These are phyloP conservation scores for Cercophora newfieldiana DNA, from an alignment of 495 filamentous ascomycete genomes.

Conservation along the genomic window DNA sequence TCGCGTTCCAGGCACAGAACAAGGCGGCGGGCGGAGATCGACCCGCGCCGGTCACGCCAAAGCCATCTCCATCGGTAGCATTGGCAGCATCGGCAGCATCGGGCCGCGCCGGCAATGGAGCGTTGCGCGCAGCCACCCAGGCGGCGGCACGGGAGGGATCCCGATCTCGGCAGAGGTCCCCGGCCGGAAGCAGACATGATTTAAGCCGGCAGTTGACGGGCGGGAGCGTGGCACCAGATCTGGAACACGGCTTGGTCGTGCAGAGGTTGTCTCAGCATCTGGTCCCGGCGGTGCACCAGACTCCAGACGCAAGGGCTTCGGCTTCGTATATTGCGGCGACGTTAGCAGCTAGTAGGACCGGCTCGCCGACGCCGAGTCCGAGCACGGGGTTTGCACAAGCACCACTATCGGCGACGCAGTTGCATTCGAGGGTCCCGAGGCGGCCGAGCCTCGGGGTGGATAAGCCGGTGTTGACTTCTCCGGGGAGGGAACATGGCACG, in stretches of 20 bases:
- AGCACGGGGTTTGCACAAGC: slow-evolving; percentile 17
- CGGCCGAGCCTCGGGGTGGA: slow-evolving; percentile 27
- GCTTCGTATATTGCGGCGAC: slow-evolving; percentile 58
- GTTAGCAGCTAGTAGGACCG: slow-evolving; percentile 55
- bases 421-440: slow-evolving; percentile 20
- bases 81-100: no score
- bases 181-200: not conserved
- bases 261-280: slow-evolving; percentile 12
- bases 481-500: slow-evolving; percentile 34
- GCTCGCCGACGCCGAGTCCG: slow-evolving; percentile 40
- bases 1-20: slow-evolving; percentile 44
- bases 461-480: slow-evolving; percentile 28
- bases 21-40: slow-evolving; percentile 13
- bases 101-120: slow-evolving; percentile 42
- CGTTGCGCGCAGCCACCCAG: slow-evolving; percentile 51
- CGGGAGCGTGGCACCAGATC: slow-evolving; percentile 3
- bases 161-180: slow-evolving; percentile 11
- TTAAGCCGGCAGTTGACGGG: slow-evolving; percentile 21
- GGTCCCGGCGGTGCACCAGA: not conserved
- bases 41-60: slow-evolving; percentile 20
- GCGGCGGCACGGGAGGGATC: slow-evolving; percentile 29
- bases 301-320: slow-evolving; percentile 33
- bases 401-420: slow-evolving; percentile 24
- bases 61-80: slow-evolving; percentile 14
- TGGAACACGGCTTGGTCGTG: slow-evolving; percentile 7